Evolutionary conservation across 805 yeast species (phyloP).

Genomic region (Wickerhamomyces ciferrii): DNA sequence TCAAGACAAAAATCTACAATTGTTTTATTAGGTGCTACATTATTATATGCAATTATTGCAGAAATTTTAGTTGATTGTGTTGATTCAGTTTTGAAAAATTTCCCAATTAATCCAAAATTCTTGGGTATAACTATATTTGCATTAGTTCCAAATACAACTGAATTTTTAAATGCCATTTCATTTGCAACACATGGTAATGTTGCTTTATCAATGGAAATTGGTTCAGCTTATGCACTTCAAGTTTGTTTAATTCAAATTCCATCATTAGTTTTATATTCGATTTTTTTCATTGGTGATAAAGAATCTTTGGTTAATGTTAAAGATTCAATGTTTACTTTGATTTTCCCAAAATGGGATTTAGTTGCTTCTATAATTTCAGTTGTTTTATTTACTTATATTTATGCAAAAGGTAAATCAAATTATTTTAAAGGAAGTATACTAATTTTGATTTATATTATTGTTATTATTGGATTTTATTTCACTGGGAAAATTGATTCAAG

Average conservation of each 20-base stretch:
- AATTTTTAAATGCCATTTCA: constrained; percentile 92
- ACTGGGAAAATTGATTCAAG: constrained; percentile 25
- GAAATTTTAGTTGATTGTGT: constrained; percentile 92
- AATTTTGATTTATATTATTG: constrained; percentile 70
- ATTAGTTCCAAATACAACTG: constrained; percentile 94
- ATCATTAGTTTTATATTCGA: constrained; percentile 74
- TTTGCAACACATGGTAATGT: constrained; percentile 96
- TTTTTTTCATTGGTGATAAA: constrained; percentile 38
- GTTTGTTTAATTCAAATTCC: constrained; percentile 94
- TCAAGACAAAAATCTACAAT: constrained; percentile 77
- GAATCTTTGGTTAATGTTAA: constrained; percentile 25
- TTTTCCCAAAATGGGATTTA: constrained; percentile 95
- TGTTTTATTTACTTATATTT: constrained; percentile 84
- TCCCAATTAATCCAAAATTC: constrained; percentile 86
- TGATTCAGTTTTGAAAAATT: constrained; percentile 73
- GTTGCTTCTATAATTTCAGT: constrained; percentile 82
- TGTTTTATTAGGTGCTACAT: constrained; percentile 77
- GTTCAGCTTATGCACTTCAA: constrained; percentile 94
- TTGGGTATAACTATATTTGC: constrained; percentile 94
- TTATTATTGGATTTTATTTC: constrained; percentile 77
- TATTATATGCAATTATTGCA: constrained; percentile 88
- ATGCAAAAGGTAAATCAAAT: constrained; percentile 95
- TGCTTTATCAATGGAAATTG: constrained; percentile 95
- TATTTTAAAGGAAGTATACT: constrained; percentile 93
- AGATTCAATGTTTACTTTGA: constrained; percentile 61